Percentiles rank a stretch among this genome's conserved stretches.
Conservation (phyloP, 164 flowering plant species). For the Buxus sempervirens region DNA sequence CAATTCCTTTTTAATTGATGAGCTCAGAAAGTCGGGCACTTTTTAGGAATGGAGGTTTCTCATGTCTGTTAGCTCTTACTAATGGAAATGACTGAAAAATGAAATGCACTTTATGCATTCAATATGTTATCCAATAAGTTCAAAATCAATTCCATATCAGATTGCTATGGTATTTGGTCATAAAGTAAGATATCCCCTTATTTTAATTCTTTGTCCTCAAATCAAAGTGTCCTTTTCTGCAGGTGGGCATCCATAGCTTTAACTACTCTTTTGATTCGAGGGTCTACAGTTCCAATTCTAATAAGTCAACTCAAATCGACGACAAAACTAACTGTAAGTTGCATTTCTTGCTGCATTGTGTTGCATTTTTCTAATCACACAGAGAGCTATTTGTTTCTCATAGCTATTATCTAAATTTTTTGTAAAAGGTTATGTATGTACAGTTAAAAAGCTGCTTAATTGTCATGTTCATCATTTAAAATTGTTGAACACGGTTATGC, state of each 20-base stretch:
- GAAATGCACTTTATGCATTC: not conserved
- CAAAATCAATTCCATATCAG: not conserved
- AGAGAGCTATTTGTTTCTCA: not conserved
- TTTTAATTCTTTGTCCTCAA: not conserved
- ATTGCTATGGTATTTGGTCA: not conserved
- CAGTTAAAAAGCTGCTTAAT: too few species aligned
- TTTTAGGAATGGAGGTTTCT: not conserved
- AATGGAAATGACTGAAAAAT: not conserved
- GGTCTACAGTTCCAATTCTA: conserved; percentile 59
- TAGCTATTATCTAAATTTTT: too few species aligned
- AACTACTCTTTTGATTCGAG: conserved; percentile 73
- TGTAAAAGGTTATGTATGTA: too few species aligned
- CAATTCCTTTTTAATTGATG: not conserved
- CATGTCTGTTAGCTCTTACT: not conserved
- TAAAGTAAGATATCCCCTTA: not conserved
- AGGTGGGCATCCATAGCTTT: conserved; percentile 91
- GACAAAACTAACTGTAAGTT: conserved; percentile 63
- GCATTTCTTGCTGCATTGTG: not conserved
- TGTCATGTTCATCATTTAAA: too few species aligned
- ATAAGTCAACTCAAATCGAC: conserved; percentile 75
- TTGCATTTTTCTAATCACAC: not conserved
- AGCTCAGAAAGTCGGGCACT: not conserved
- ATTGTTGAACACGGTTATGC: too few species aligned
- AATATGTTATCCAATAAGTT: not conserved
- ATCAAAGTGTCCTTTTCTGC: conserved; percentile 10